These are phyloP conservation scores for Backusella luteola DNA, from an alignment of 192 early-diverging fungal genomes.

Conservation along the genomic window DNA sequence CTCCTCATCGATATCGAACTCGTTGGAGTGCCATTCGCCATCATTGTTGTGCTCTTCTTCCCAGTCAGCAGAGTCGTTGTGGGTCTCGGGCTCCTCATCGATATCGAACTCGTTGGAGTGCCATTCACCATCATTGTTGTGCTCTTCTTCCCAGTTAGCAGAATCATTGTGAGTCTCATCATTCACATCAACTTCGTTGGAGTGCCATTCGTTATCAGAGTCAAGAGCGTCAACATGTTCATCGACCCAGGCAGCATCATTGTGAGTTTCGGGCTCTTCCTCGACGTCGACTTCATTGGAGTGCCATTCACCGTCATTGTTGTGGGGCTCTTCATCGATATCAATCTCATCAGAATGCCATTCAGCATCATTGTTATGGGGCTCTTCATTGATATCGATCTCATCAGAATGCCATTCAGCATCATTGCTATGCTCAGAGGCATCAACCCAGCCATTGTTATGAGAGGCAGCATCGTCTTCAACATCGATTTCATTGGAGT, in stretches of 20 bases:
- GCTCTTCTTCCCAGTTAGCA: background rate
- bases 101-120: background rate
- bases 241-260: background rate
- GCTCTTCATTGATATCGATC: background rate
- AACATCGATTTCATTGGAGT: background rate
- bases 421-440: background rate
- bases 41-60: background rate
- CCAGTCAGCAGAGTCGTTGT: background rate
- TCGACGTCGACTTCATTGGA: background rate
- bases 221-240: background rate
- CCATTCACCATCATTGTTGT: background rate
- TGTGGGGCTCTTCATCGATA: background rate
- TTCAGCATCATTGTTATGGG: background rate
- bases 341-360: constrained; percentile 2
- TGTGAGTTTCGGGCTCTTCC: background rate
- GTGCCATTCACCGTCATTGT: background rate
- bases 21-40: background rate
- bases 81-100: background rate
- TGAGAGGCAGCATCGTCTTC: background rate
- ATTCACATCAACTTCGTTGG: background rate
- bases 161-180: background rate
- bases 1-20: background rate
- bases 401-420: constrained; percentile 6
- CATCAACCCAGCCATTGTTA: no score
- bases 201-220: constrained; percentile 6